phyloP scores from a whole-genome alignment of 805 yeast genomes.

The Nematodospora valgi region DNA sequence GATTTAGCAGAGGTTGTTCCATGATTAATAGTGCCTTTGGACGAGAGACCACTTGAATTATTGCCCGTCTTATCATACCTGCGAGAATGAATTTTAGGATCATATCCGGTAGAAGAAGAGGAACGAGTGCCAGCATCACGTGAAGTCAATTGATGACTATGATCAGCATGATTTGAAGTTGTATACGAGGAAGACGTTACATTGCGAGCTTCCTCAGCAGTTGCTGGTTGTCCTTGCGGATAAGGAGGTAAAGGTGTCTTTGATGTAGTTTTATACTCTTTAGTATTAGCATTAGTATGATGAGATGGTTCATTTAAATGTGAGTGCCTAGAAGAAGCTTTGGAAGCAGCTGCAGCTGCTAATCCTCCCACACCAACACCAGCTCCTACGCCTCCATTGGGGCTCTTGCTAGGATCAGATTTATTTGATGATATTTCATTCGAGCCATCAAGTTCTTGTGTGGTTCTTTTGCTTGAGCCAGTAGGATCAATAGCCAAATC shows the following conservation, averaged over 20 bases:
- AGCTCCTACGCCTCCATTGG: not conserved
- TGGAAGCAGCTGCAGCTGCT: slow-evolving; percentile 5
- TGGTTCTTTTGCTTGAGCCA: not conserved
- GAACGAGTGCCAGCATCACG: too few species aligned
- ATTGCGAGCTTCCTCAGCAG: not conserved
- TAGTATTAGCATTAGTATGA: not conserved
- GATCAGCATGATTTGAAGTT: not conserved
- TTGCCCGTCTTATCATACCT: too few species aligned
- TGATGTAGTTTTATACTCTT: not conserved
- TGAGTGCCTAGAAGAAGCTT: slow-evolving; percentile 1
- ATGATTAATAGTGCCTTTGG: too few species aligned
- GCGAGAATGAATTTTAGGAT: too few species aligned
- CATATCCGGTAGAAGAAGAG: too few species aligned
- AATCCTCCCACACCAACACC: not conserved
- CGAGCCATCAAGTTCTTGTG: not conserved
- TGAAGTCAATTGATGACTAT: too few species aligned
- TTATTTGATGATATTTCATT: not conserved
- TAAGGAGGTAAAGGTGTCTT: slow-evolving; percentile 2
- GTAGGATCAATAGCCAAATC: slow-evolving; percentile 7
- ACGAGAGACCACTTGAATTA: too few species aligned
- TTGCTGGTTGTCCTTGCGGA: slow-evolving; percentile 5
- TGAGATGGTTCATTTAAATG: not conserved
- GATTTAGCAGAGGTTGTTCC: too few species aligned
- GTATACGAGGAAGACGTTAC: not conserved
- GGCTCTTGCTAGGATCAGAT: not conserved